Evolutionary conservation across 208 protist species (phyloP).

Genomic region (Plasmodiophora brassicae): DNA sequence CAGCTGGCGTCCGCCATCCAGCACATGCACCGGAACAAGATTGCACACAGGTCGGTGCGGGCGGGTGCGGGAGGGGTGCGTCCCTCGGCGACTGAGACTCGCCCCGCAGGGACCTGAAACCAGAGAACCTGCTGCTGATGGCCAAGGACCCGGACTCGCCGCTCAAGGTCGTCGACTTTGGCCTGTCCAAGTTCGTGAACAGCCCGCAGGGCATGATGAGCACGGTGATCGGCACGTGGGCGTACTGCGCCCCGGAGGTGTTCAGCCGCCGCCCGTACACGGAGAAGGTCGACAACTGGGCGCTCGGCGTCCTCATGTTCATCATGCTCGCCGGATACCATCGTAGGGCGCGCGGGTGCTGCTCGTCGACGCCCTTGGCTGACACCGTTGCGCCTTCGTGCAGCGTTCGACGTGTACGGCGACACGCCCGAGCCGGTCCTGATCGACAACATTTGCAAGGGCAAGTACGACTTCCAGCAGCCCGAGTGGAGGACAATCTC

Average conservation of each 20-base stretch:
- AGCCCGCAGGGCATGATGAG: neutral
- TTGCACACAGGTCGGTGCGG: neutral
- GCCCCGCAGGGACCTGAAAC: constrained; percentile 38
- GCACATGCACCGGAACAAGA: neutral
- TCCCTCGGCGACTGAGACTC: too few species aligned
- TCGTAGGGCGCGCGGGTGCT: neutral
- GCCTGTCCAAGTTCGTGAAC: constrained; percentile 27
- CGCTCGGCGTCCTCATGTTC: constrained; percentile 39
- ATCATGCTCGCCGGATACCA: constrained; percentile 26
- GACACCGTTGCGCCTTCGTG: neutral
- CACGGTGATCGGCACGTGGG: constrained; percentile 27
- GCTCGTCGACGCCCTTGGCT: neutral
- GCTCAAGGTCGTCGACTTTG: constrained; percentile 43
- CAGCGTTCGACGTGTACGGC: constrained; percentile 21
- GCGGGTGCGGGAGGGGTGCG: too few species aligned
- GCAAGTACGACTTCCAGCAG: neutral
- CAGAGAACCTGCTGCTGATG: constrained; percentile 30
- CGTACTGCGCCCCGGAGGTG: constrained; percentile 13
- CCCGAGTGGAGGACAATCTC: neutral
- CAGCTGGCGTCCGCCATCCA: neutral
- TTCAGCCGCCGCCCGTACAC: constrained; percentile 25
- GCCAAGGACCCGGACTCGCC: constrained; percentile 38
- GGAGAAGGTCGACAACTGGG: constrained; percentile 39
- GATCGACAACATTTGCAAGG: constrained; percentile 29
- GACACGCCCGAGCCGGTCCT: constrained; percentile 6